Conservation (phyloP, 768 basidiomycete species). For the Tylopilus intermedius region DNA sequence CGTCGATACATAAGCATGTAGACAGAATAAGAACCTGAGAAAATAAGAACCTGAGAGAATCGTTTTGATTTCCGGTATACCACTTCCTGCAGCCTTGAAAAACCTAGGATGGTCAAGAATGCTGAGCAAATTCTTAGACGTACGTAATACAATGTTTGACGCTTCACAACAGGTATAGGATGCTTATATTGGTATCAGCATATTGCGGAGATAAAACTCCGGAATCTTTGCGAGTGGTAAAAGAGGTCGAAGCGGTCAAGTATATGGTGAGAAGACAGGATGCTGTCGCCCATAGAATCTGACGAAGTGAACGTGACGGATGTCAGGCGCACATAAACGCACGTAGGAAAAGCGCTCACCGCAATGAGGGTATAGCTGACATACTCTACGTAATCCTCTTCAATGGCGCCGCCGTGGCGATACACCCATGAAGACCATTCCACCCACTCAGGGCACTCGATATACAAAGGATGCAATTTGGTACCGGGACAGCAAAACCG, state of each 20-base stretch:
- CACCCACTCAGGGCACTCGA: constrained; percentile 63
- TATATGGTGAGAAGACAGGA: constrained; percentile 81
- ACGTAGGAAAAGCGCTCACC: constrained; percentile 43
- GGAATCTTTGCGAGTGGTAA: constrained; percentile 85
- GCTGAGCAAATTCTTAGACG: constrained; percentile 25
- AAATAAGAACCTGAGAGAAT: constrained; percentile 78
- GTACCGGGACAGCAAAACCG: constrained; percentile 72
- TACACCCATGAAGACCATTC: constrained; percentile 54
- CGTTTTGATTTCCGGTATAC: constrained; percentile 95
- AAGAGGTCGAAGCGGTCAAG: constrained; percentile 84
- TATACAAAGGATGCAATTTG: constrained; percentile 14
- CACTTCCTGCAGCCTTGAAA: constrained; percentile 83
- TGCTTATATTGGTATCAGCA: constrained; percentile 28
- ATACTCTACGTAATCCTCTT: constrained; percentile 55
- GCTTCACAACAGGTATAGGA: constrained; percentile 35
- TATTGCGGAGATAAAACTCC: constrained; percentile 55
- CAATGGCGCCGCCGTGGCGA: neutral
- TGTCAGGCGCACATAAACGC: neutral
- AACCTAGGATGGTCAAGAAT: constrained; percentile 9
- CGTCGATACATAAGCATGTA: constrained; percentile 9
- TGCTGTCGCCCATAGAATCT: constrained; percentile 69
- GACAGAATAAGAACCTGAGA: constrained; percentile 52
- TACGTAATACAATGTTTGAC: constrained; percentile 82
- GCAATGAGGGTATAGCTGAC: constrained; percentile 69
- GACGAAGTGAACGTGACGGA: neutral